Evolutionary conservation across 257 asterid species (phyloP).

Genomic region (Solanum corneliomulleri): DNA sequence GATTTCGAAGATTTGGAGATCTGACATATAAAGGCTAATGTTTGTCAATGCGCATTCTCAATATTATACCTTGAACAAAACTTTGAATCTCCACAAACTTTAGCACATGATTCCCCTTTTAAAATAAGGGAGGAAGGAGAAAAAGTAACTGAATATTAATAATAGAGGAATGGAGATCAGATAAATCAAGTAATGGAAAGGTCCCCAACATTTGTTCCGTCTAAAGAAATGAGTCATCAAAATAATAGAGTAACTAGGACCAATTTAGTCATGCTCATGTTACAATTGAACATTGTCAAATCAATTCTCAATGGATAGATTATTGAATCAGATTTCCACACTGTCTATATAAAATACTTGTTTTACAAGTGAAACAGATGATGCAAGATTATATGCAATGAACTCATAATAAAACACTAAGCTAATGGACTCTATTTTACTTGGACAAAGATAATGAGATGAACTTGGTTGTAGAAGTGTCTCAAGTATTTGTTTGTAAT

Average conservation of each 20-base stretch:
- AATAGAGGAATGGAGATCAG: not conserved
- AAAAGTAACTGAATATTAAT: not conserved
- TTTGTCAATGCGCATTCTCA: not conserved
- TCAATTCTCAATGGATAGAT: not conserved
- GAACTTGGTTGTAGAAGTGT: not conserved
- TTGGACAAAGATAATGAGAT: not conserved
- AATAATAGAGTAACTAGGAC: not conserved
- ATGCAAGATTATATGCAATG: not conserved
- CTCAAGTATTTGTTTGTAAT: not conserved
- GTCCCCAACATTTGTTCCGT: not conserved
- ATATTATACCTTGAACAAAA: not conserved
- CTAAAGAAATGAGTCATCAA: not conserved
- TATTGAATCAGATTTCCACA: not conserved
- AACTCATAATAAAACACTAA: not conserved
- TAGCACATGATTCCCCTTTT: not conserved
- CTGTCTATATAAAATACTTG: not conserved
- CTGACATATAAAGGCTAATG: slow-evolving; percentile 12
- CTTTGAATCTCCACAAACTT: not conserved
- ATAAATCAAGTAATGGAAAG: not conserved
- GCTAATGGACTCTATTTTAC: not conserved
- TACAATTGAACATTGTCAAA: not conserved
- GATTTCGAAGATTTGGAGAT: slow-evolving; percentile 79
- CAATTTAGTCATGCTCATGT: not conserved
- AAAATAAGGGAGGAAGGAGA: not conserved
- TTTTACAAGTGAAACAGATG: not conserved